phyloP scores from a whole-genome alignment of 1,284 basidiomycete genomes.

The Porodaedalea pini region DNA sequence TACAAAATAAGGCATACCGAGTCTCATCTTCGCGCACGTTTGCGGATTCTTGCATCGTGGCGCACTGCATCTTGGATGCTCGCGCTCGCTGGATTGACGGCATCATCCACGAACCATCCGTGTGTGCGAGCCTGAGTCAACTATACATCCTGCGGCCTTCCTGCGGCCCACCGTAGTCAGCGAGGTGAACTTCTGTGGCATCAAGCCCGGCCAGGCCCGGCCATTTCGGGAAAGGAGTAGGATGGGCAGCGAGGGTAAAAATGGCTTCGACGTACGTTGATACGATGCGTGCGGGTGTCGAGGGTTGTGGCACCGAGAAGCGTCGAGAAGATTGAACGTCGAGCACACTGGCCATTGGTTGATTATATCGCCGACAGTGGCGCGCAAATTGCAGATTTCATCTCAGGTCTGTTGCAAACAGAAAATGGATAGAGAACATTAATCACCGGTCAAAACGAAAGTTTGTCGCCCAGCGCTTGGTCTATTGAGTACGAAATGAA shows the following conservation, averaged over 20 bases:
- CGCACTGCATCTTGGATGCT: not conserved
- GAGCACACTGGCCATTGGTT: not conserved
- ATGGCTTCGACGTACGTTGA: not conserved
- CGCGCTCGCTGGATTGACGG: not conserved
- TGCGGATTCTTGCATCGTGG: not conserved
- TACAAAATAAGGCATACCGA: not conserved
- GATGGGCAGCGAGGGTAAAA: not conserved
- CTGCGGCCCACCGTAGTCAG: conserved; percentile 1
- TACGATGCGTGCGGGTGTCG: not conserved
- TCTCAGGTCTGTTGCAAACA: no score
- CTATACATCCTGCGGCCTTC: conserved; percentile 1
- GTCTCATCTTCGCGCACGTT: conserved; percentile 1
- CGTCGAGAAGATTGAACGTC: no score
- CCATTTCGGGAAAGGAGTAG: no score
- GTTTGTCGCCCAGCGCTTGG: conserved; percentile 1
- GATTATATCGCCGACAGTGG: not conserved
- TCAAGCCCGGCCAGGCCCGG: not conserved
- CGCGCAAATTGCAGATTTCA: not conserved
- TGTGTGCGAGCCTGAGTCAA: not conserved
- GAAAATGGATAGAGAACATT: not conserved
- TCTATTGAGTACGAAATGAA: conserved; percentile 4
- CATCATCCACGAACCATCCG: not conserved
- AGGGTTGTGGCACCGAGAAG: not conserved
- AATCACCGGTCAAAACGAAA: not conserved
- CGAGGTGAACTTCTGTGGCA: not conserved